A percentile compares a stretch with the other conserved stretches of the same genome.
Conservation (phyloP, 2,329 filamentous ascomycete genomes). For the Calonectria fujianensis region DNA sequence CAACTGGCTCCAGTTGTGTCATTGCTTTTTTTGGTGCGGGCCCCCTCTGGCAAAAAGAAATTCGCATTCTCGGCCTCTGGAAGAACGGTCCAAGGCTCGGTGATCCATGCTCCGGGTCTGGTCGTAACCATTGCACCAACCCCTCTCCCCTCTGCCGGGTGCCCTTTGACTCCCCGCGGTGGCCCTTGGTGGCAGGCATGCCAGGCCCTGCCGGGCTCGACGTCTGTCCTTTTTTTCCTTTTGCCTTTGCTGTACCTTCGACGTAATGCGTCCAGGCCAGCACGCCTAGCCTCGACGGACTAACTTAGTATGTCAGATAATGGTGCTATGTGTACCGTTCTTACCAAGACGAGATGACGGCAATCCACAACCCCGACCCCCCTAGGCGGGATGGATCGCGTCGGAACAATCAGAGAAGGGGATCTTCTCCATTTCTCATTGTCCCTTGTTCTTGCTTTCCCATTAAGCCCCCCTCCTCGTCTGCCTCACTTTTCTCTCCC, state of each 20-base stretch:
- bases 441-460: slow-evolving; percentile 1
- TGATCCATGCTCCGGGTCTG: not conserved
- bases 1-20: slow-evolving; percentile 42
- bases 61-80: slow-evolving; percentile 21
- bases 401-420: slow-evolving; percentile 25
- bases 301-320: slow-evolving; percentile 29
- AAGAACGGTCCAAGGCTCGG: slow-evolving; percentile 7
- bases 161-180: not conserved
- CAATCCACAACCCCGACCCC: slow-evolving; percentile 32
- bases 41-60: slow-evolving; percentile 10
- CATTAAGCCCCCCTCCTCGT: slow-evolving; percentile 13
- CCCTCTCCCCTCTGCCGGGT: not conserved
- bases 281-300: slow-evolving; percentile 22
- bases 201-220: not conserved
- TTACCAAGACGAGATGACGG: slow-evolving; percentile 35
- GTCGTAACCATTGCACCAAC: not conserved
- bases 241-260: slow-evolving; percentile 26
- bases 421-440: slow-evolving; percentile 26
- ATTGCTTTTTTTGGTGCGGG: slow-evolving; percentile 10
- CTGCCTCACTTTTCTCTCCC: slow-evolving; percentile 4
- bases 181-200: not conserved
- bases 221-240: not conserved
- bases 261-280: slow-evolving; percentile 30
- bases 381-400: slow-evolving; percentile 16
- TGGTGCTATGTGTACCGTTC: slow-evolving; percentile 25